Base-by-base conservation (phyloP, 169 alveolate species). In the Eimeria brunetti region DNA sequence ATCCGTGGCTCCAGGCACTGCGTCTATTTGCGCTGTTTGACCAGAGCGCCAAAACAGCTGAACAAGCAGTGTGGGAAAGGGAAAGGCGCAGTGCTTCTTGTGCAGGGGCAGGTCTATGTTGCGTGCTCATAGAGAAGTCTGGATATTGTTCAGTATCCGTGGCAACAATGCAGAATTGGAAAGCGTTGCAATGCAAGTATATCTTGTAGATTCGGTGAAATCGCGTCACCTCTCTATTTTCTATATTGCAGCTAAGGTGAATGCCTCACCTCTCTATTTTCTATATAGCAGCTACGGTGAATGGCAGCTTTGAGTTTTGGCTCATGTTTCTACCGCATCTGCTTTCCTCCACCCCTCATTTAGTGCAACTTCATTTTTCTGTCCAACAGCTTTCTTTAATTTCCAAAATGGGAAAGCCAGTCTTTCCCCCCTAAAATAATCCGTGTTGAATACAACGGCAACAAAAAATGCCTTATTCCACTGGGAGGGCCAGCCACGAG, bases 361-460 rank as follows among this genome's bases (percentile, higher is more conserved):
- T 71, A 71, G 1, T 38, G 53, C 12, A 71, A 71, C 81, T 71
- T 36, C 81, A 71, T 71, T 71, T 36, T 71, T 71, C 81, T 71
- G 81, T 71, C 53, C 53, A 71, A 71, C 81, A 71, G 81, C 81
- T n/a, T 8, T 36, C 53, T 71, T 36, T 53, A 38, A 36, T 33
- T 71, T 36, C 20, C n/a, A 71, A 71, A 71, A 36, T 36, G 51
- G 81, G 81, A 53, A 33, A 24, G 27, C 1, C 81, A 30, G 0
- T 38, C 14, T 18, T 38, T 9, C 51, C 81, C 81, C 51, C 51
- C 16, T 38, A 53, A n/a, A 36, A 36, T 18, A 36, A 38, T 33
- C 30, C 27, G 1, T 2, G n/a, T 71, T 36, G 53, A 71, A 71
- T 36, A 71, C 27, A 16, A 11, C 27, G 81, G 16, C 24, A 71